A percentile compares a stretch with the other conserved stretches of the same genome.
Conservation (phyloP, 2,329 filamentous ascomycete species). For the Ophiosphaerella narmari region DNA sequence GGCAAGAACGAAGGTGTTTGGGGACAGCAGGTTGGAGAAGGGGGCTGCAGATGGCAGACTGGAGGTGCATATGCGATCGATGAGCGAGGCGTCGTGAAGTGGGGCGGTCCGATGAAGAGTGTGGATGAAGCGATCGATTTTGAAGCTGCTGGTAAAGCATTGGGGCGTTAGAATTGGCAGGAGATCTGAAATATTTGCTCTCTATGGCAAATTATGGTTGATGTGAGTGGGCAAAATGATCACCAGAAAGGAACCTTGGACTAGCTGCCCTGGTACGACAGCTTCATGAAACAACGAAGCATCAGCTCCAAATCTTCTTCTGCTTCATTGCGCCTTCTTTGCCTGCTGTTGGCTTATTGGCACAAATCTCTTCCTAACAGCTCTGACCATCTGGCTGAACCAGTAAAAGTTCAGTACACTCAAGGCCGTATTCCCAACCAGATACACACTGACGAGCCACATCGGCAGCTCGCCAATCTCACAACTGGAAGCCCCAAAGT, state of each 20-base stretch:
- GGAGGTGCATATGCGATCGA: slow-evolving; percentile 42
- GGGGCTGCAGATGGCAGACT: slow-evolving; percentile 43
- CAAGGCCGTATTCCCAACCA: slow-evolving; percentile 72
- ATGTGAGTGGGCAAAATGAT: too few species aligned
- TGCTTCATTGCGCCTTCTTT: slow-evolving; percentile 27
- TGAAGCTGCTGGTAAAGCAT: slow-evolving; percentile 37
- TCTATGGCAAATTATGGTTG: too few species aligned
- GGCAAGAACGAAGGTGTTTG: slow-evolving; percentile 42
- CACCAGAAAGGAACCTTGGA: too few species aligned
- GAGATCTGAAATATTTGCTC: too few species aligned
- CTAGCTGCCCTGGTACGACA: too few species aligned
- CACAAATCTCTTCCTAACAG: slow-evolving; percentile 77
- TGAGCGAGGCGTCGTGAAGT: slow-evolving; percentile 37
- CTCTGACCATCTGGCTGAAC: slow-evolving; percentile 83
- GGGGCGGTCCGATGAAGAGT: slow-evolving; percentile 43
- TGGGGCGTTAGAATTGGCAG: slow-evolving; percentile 19
- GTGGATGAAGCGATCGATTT: slow-evolving; percentile 39
- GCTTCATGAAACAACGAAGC: too few species aligned
- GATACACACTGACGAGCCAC: slow-evolving; percentile 71
- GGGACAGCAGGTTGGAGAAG: slow-evolving; percentile 42
- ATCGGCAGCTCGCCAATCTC: slow-evolving; percentile 57
- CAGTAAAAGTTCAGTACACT: slow-evolving; percentile 80
- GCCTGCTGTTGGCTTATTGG: slow-evolving; percentile 27
- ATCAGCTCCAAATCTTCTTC: background rate
- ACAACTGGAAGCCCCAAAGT: slow-evolving; percentile 21